phyloP scores from a whole-genome alignment of 345 rosid species.

The Citrus medica region DNA sequence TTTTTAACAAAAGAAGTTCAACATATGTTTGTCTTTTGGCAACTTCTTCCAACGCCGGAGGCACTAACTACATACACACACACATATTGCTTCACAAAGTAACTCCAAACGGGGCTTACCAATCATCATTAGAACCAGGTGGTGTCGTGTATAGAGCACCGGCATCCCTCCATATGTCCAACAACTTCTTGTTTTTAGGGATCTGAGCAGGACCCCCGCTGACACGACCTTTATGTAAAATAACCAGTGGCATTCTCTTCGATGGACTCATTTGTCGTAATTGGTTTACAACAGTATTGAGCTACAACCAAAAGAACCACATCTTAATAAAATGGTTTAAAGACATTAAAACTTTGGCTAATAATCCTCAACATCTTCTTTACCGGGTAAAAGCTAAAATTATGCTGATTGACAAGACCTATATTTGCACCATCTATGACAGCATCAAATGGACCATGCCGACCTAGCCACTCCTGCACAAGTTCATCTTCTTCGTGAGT shows the following conservation, averaged over 20 bases:
- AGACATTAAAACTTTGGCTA: not conserved
- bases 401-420: slow-evolving; percentile 49
- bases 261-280: slow-evolving; percentile 59
- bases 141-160: slow-evolving; percentile 90
- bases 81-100: too few relatives aligned
- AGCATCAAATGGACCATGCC: slow-evolving; percentile 94
- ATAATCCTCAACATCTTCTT: not conserved
- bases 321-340: slow-evolving; percentile 2
- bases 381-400: slow-evolving; percentile 73
- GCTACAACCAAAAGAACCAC: slow-evolving; percentile 39
- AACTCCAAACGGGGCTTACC: slow-evolving; percentile 38
- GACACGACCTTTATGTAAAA: slow-evolving; percentile 77
- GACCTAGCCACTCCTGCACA: slow-evolving; percentile 74
- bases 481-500: slow-evolving; percentile 24
- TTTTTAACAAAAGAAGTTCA: not conserved
- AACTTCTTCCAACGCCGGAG: too few relatives aligned
- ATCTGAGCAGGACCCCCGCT: slow-evolving; percentile 59
- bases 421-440: slow-evolving; percentile 89
- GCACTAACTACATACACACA: too few relatives aligned
- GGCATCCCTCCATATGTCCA: slow-evolving; percentile 66
- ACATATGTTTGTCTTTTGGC: not conserved
- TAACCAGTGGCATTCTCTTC: slow-evolving; percentile 72
- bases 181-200: slow-evolving; percentile 58
- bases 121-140: slow-evolving; percentile 92
- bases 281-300: slow-evolving; percentile 50